Evolutionary conservation across 2,329 filamentous ascomycete species (phyloP).

Genomic region (Cadophora luteo-olivacea): DNA sequence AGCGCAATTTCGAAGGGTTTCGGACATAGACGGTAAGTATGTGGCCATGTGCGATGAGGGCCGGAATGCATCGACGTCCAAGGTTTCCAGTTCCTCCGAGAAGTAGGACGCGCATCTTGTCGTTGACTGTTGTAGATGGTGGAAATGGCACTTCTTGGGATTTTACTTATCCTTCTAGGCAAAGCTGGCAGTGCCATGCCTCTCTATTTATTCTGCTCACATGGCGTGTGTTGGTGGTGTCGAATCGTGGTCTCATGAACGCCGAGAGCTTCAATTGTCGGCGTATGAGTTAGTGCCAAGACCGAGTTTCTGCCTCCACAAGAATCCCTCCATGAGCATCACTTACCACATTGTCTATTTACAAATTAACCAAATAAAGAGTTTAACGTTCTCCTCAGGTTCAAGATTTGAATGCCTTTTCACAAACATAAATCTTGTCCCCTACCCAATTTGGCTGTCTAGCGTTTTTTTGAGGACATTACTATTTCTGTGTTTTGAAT

Average conservation of each 20-base stretch:
- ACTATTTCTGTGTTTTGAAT: no score
- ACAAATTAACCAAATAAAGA: background rate
- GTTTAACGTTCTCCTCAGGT: no score
- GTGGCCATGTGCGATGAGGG: conserved; percentile 46
- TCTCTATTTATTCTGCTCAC: conserved; percentile 1
- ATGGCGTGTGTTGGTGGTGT: background rate
- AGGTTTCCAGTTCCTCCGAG: conserved; percentile 50
- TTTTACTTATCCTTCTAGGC: background rate
- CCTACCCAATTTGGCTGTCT: no score
- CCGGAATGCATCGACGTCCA: conserved; percentile 46
- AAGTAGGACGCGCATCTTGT: conserved; percentile 49
- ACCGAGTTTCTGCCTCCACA: background rate
- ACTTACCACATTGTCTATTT: background rate
- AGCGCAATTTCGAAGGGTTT: conserved; percentile 47
- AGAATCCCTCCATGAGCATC: no score
- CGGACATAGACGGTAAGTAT: conserved; percentile 49
- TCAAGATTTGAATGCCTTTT: no score
- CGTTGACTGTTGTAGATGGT: background rate
- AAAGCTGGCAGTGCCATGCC: background rate
- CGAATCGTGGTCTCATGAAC: background rate
- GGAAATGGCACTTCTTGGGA: background rate
- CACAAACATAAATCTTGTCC: no score
- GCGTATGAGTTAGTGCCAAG: conserved; percentile 10
- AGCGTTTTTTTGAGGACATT: no score
- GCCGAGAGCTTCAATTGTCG: background rate